Base-by-base conservation (phyloP, 257 asterid genomes). In the Lycium barbarum region DNA sequence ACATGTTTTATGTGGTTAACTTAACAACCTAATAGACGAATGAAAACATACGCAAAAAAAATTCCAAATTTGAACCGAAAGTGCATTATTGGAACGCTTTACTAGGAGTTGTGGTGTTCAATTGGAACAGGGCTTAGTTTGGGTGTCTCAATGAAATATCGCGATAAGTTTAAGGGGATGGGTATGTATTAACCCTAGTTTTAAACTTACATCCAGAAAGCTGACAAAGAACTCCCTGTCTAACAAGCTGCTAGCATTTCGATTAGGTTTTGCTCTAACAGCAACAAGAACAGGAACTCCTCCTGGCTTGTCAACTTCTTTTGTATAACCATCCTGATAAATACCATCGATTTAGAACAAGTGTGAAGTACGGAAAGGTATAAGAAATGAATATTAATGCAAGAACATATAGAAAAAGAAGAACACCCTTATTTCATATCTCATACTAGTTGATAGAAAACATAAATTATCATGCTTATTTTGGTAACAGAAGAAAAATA, bases 261-360 rank as follows among this genome's bases (percentile, higher is more conserved):
- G 88, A 82, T 90, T 96, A 43, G 93, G 93, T 90, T 94, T 94
- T 54, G 97, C 97, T 83, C 86, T 86, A 55, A 93, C 95, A 55
- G 99, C 98, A 83, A 96, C 98, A 84, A 90, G 98, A 87, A 93
- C 90, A 9, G 82, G 88, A 33, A 84, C 97, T 59, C 93, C 97
- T 88, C 86, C 93, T 36, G 59, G 87, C 54, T 90, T 91, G 0
- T 33, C 83, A 5, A 91, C 91, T 85, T 89, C 95, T 80, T 79
- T 74, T 7, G 99, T 93, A 83, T 90, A 92, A 43, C 98, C 98
- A 88, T 95, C 98, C 99, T 95, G 87, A 85, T 85, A 55, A 18
- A 22, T 18, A 68, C 5, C 80, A 20, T 11, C 59, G 1, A 20
- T 6, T 61, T 47, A 74, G 74, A 73, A 1, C 14, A 45, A 9